Evolutionary conservation across 495 filamentous ascomycete genomes (phyloP).

Genomic region (Hyaloscypha variabilis): DNA sequence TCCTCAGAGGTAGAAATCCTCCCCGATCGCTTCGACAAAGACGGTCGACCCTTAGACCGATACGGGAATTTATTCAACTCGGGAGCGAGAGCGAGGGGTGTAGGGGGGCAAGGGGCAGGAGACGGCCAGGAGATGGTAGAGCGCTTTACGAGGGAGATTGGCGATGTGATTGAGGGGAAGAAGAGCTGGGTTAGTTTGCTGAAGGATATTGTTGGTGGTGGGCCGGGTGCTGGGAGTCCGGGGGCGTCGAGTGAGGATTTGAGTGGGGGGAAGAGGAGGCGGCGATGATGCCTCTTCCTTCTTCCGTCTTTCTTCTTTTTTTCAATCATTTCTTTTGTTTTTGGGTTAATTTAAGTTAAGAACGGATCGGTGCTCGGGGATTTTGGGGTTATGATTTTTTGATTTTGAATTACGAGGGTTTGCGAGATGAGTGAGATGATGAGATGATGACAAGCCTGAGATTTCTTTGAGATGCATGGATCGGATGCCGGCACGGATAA

Average conservation of each 20-base stretch:
- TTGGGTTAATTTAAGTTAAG: too few relatives aligned
- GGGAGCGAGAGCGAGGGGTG: constrained; percentile 10
- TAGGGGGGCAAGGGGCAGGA: constrained; percentile 5
- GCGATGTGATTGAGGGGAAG: constrained; percentile 25
- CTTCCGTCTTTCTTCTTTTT: too few relatives aligned
- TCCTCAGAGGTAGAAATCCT: constrained; percentile 45
- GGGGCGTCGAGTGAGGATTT: neutral
- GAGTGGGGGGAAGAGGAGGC: constrained; percentile 8
- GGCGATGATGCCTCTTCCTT: too few relatives aligned
- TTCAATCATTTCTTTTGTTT: too few relatives aligned
- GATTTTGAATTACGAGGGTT: too few relatives aligned
- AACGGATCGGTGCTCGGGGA: too few relatives aligned
- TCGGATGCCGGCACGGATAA: too few relatives aligned
- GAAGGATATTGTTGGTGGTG: constrained; percentile 25
- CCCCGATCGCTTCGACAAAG: constrained; percentile 66
- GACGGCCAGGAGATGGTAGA: constrained; percentile 29
- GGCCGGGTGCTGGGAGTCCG: neutral
- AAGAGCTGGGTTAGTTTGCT: constrained; percentile 33
- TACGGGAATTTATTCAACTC: constrained; percentile 4
- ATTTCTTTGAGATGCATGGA: too few relatives aligned
- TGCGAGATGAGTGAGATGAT: too few relatives aligned
- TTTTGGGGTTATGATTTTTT: too few relatives aligned
- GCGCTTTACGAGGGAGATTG: constrained; percentile 21
- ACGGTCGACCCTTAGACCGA: constrained; percentile 52
- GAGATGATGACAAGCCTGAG: too few relatives aligned